Percentiles rank a stretch among this genome's conserved stretches.
phyloP scores from a whole-genome alignment of 1,139 yeast genomes.

The Pichia sp. region DNA sequence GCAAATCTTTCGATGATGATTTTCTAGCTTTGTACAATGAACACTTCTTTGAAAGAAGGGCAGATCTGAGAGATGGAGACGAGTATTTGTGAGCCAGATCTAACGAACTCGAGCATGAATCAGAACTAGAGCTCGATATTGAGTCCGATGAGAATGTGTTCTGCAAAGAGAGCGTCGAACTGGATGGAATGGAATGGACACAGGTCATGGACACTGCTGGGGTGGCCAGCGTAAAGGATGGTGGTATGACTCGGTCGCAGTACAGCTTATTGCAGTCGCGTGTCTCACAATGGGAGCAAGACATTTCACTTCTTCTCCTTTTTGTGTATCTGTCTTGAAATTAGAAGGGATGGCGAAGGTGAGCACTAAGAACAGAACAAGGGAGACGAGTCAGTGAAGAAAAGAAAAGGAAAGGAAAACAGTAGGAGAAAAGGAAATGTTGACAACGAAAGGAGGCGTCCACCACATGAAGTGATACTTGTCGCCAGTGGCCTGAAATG shows the following conservation, averaged over 20 bases:
- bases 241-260: not conserved
- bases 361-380: not conserved
- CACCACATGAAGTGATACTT: too few species aligned
- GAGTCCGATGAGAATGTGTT: constrained; percentile 2
- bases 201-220: not conserved
- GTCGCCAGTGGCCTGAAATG: too few species aligned
- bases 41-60: constrained; percentile 8
- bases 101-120: not conserved
- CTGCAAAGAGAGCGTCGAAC: not conserved
- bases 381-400: not conserved
- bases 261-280: not conserved
- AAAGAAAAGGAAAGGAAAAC: not conserved
- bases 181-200: constrained; percentile 3
- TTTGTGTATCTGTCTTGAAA: too few species aligned
- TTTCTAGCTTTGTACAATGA: constrained; percentile 8
- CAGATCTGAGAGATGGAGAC: constrained; percentile 23
- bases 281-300: not conserved
- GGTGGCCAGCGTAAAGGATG: not conserved
- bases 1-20: constrained; percentile 2
- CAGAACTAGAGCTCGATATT: not conserved
- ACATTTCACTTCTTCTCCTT: not conserved
- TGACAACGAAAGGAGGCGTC: not conserved
- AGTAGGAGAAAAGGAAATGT: not conserved
- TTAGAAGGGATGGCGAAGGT: too few species aligned
- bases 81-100: not conserved